These are phyloP conservation scores for Caryopteris hybrid DNA, from an alignment of 305 asterid genomes.

Conservation along the genomic window DNA sequence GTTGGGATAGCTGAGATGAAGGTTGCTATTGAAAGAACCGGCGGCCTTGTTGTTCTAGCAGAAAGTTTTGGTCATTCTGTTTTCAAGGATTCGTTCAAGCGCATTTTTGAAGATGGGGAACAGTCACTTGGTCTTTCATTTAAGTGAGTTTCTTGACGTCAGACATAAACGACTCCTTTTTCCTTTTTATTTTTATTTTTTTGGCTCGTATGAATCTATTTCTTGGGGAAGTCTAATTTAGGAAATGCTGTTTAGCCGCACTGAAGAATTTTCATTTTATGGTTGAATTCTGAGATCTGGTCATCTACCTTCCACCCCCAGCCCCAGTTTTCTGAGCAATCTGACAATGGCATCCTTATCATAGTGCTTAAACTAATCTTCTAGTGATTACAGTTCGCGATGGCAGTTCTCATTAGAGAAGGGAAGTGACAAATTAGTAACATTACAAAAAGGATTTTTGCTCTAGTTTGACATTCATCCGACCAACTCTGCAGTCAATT, in stretches of 20 bases:
- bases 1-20: slow-evolving; percentile 99
- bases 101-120: slow-evolving; percentile 80
- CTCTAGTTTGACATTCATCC: not conserved
- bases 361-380: no score
- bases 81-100: slow-evolving; percentile 92
- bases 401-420: not conserved
- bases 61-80: slow-evolving; percentile 99
- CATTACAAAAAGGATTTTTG: not conserved
- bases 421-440: slow-evolving; percentile 2
- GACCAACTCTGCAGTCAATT: not conserved
- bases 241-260: no score
- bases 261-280: no score
- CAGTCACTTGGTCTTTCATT: slow-evolving; percentile 90
- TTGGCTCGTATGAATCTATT: no score
- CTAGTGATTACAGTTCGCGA: not conserved
- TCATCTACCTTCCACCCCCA: no score
- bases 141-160: slow-evolving; percentile 64
- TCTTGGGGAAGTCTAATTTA: no score
- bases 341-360: no score
- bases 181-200: no score
- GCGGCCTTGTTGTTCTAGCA: slow-evolving; percentile 93
- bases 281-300: no score
- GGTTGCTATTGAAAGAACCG: slow-evolving; percentile 90
- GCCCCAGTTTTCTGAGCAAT: no score
- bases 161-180: not conserved